phyloP scores from a whole-genome alignment of 1,284 basidiomycete species.

The Ustilago shanxiensis region DNA sequence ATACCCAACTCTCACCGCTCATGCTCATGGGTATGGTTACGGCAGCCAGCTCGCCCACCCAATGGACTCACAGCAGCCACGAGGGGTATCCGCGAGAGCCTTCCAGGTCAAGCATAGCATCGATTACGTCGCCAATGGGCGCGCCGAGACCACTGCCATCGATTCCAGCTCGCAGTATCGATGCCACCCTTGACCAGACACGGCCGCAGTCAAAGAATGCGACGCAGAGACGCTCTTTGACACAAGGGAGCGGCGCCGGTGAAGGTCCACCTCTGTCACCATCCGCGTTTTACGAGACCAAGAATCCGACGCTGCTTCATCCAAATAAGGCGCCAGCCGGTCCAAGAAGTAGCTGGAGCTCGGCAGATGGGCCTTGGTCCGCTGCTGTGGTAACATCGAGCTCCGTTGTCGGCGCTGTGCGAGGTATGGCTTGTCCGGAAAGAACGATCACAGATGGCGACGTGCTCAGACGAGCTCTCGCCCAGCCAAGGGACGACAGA shows the following conservation, averaged over 20 bases:
- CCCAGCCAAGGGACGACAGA: conserved; percentile 7
- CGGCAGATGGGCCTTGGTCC: conserved; percentile 21
- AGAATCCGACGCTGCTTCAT: neutral
- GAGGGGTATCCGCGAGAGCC: conserved; percentile 1
- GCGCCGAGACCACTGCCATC: conserved; percentile 19
- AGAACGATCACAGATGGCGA: neutral
- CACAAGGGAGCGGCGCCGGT: neutral
- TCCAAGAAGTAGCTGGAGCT: conserved; percentile 25
- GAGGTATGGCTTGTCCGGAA: conserved; percentile 2
- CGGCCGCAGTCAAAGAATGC: neutral
- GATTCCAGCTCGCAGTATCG: conserved; percentile 2
- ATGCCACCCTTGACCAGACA: neutral
- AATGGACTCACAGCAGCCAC: conserved; percentile 19
- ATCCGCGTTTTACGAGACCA: conserved; percentile 21
- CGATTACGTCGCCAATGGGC: neutral
- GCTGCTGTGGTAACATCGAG: conserved; percentile 8
- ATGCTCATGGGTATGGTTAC: conserved; percentile 33
- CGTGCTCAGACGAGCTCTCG: conserved; percentile 4
- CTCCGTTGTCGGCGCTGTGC: conserved; percentile 6
- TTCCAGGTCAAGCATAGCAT: conserved; percentile 9
- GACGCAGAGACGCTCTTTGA: neutral
- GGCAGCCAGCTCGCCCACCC: conserved; percentile 18
- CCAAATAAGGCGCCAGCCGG: neutral
- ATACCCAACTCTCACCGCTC: conserved; percentile 19
- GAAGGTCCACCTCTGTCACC: conserved; percentile 23